Evolutionary conservation across 2,329 filamentous ascomycete species (phyloP).

Genomic region (Colletotrichum sp.): DNA sequence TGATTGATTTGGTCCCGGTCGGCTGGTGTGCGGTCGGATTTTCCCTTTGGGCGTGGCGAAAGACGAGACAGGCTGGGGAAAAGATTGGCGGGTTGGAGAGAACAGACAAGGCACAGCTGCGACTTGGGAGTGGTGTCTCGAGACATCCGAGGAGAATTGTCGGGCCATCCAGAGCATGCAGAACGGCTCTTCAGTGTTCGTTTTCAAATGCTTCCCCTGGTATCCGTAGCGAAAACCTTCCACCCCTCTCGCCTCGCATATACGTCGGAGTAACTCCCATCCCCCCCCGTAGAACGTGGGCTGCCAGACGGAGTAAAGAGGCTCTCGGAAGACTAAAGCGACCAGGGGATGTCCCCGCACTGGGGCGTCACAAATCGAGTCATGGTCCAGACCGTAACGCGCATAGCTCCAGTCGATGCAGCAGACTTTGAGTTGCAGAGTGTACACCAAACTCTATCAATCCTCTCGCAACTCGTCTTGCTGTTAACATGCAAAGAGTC

Average conservation of each 20-base stretch:
- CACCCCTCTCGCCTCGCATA: background rate
- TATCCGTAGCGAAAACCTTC: background rate
- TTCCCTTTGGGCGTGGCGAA: background rate
- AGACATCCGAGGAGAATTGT: slow-evolving; percentile 18
- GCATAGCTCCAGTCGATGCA: background rate
- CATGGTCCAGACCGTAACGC: background rate
- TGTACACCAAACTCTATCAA: background rate
- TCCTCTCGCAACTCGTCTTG: background rate
- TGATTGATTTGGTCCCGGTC: background rate
- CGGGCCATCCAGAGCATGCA: background rate
- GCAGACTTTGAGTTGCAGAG: background rate
- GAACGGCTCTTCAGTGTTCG: background rate
- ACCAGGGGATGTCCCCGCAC: slow-evolving; percentile 8
- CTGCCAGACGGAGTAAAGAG: background rate
- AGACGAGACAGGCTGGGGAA: background rate
- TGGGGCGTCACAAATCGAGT: slow-evolving; percentile 2
- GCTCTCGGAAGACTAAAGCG: background rate
- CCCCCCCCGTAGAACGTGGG: background rate
- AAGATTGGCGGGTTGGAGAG: background rate
- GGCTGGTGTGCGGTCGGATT: background rate
- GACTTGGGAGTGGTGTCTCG: background rate
- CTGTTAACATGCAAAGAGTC: background rate
- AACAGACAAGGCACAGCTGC: background rate
- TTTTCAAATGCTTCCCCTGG: background rate
- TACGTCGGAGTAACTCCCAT: slow-evolving; percentile 9